Conservation (phyloP, 2,329 filamentous ascomycete genomes). For the Fusarium sp. region DNA sequence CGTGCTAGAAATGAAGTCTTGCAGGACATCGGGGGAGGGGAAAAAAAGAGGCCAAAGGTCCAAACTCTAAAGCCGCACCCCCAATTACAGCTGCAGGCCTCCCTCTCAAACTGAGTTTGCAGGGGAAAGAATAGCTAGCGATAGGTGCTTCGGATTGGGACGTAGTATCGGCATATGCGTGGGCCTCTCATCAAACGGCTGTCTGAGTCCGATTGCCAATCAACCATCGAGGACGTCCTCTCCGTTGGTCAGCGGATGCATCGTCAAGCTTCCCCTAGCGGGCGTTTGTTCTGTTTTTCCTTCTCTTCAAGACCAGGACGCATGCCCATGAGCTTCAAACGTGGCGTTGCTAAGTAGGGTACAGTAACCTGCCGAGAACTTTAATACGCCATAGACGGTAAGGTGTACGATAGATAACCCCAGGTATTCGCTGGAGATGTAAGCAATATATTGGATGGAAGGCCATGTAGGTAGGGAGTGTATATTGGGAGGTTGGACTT, state of each 20-base stretch:
- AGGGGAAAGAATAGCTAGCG: background rate
- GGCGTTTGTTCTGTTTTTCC: background rate
- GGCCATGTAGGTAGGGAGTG: background rate
- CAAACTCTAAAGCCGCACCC: slow-evolving; percentile 21
- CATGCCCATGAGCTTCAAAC: background rate
- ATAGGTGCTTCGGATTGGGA: background rate
- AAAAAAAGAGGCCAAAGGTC: background rate
- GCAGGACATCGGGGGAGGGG: background rate
- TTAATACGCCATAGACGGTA: slow-evolving; percentile 9
- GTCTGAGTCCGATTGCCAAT: slow-evolving; percentile 20
- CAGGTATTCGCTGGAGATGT: background rate
- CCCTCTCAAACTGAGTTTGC: background rate
- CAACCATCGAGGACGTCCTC: slow-evolving; percentile 15
- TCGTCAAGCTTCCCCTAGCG: slow-evolving; percentile 33
- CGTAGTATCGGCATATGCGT: slow-evolving; percentile 27
- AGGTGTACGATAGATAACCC: slow-evolving; percentile 1
- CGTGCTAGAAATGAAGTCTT: background rate
- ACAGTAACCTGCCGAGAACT: slow-evolving; percentile 11
- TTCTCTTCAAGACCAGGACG: background rate
- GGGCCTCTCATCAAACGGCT: slow-evolving; percentile 25
- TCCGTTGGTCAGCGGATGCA: slow-evolving; percentile 21
- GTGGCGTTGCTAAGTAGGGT: background rate
- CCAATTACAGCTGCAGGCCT: background rate
- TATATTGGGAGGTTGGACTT: slow-evolving; percentile 4
- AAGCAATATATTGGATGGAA: background rate